A percentile compares a stretch with the other conserved stretches of the same genome.
Evolutionary conservation across 2,329 filamentous ascomycete species (phyloP).

Genomic region (Fonsecaea pedrosoi): DNA sequence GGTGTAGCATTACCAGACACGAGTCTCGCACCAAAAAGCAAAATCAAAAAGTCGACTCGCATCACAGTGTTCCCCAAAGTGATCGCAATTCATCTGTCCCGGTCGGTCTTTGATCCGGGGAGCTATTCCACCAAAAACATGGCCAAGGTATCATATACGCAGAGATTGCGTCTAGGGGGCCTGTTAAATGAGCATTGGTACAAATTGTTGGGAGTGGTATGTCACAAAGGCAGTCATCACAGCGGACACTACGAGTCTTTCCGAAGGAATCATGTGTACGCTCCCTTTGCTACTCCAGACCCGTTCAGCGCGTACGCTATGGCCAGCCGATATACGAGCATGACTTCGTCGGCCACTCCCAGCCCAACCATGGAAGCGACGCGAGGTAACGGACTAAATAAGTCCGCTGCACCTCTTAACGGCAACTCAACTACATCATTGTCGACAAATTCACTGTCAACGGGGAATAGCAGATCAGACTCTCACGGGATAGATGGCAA

Average conservation of each 20-base stretch:
- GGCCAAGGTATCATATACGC: slow-evolving; percentile 91
- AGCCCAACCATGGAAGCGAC: slow-evolving; percentile 56
- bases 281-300: slow-evolving; percentile 82
- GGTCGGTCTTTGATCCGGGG: slow-evolving; percentile 84
- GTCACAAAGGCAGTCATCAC: slow-evolving; percentile 93
- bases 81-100: slow-evolving; percentile 87
- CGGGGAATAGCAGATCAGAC: slow-evolving; percentile 32
- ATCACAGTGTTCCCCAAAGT: slow-evolving; percentile 89
- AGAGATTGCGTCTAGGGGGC: slow-evolving; percentile 81
- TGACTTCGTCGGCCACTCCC: slow-evolving; percentile 56
- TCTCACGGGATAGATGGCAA: slow-evolving; percentile 24
- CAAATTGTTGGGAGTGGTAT: slow-evolving; percentile 83
- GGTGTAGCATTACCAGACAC: slow-evolving; percentile 77
- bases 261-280: slow-evolving; percentile 77
- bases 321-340: slow-evolving; percentile 68
- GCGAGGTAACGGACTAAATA: slow-evolving; percentile 42
- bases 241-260: slow-evolving; percentile 98
- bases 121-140: slow-evolving; percentile 87
- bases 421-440: slow-evolving; percentile 33
- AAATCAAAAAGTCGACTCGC: slow-evolving; percentile 84
- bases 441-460: slow-evolving; percentile 35
- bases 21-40: slow-evolving; percentile 76
- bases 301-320: slow-evolving; percentile 77
- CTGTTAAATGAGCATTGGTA: slow-evolving; percentile 80
- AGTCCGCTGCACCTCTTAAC: slow-evolving; percentile 42